Base-by-base conservation (phyloP, 768 basidiomycete species). In the Hirschioporus abietinus region DNA sequence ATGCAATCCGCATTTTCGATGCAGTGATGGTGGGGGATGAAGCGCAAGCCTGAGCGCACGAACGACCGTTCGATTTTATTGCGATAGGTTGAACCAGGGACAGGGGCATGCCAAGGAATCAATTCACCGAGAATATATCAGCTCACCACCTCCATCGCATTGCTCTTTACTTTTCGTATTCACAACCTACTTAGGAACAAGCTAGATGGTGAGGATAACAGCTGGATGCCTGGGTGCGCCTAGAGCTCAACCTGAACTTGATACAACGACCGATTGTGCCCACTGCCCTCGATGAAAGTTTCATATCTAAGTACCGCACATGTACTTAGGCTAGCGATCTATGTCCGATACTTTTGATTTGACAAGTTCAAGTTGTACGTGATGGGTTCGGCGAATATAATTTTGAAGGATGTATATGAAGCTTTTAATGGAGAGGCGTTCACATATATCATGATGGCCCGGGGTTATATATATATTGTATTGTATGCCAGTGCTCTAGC, bases 1-100 rank as follows among this genome's bases (percentile, higher is more conserved):
- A 69, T 62, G 70, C 70, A 58, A 69, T 57, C 35, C 66, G 61
- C 67, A 68, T 68, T 23, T 25, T 62, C 25, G 23, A 61, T 25
- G 60, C 15, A 61, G 60, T 17, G 60, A 23, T 23, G 20, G 59
- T 60, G 60, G 60, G 23, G 30, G 60, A 6, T 61, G 30, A 34
- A 61, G 9, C 3, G 30, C 24, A 61, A 15, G n/a, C n/a, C n/a
- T n/a, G n/a, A n/a, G 15, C 15, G 24, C 60, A 2, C 7, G 58
- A 3, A 61, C 25, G 30, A 34, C 3, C 60, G 60, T 25, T 61
- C 30, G 20, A 23, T 15, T 61, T 61, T 61, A 15, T n/a, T 3
- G n/a, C 9, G 20, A 7, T 34, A 61, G 6, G 12, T 24, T 15
- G 24, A 20, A 52, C 12, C 42, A 52, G 42, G 42, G 42, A 52